Evolutionary conservation across 2,329 filamentous ascomycete genomes (phyloP).

Genomic region (Ambrosiella cleistominuta): DNA sequence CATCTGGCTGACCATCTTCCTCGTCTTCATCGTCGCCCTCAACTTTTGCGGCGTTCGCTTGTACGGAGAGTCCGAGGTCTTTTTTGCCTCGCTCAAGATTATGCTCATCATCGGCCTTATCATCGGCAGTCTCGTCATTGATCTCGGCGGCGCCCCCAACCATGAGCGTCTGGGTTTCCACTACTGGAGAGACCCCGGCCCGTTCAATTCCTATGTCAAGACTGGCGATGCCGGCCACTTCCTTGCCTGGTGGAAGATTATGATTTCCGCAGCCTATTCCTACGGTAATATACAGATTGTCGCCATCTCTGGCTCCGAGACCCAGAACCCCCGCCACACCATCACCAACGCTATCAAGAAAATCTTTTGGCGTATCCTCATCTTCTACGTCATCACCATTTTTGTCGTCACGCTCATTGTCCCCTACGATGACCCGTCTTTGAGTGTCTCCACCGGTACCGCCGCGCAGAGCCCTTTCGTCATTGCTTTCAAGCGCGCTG

Average conservation of each 20-base stretch:
- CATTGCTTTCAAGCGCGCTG: constrained; percentile 15
- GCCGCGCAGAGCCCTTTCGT: constrained; percentile 16
- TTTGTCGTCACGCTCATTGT: constrained; percentile 17
- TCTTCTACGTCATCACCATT: constrained; percentile 17
- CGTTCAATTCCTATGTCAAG: constrained; percentile 22
- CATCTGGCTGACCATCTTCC: constrained; percentile 23
- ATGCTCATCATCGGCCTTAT: constrained; percentile 26
- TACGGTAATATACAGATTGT: constrained; percentile 18
- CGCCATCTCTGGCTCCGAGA: constrained; percentile 15
- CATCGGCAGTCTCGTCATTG: constrained; percentile 22
- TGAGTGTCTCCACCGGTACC: constrained; percentile 7
- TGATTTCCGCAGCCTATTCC: constrained; percentile 24
- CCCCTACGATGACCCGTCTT: constrained; percentile 15
- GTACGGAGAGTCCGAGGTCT: constrained; percentile 32
- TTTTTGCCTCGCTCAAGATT: constrained; percentile 28
- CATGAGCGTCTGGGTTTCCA: constrained; percentile 24
- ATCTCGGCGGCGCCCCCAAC: constrained; percentile 24
- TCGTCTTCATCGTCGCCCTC: constrained; percentile 19
- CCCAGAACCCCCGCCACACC: constrained; percentile 16
- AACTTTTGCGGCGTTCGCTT: constrained; percentile 24
- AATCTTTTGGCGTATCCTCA: constrained; percentile 17
- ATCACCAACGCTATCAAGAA: constrained; percentile 16
- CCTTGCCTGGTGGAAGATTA: constrained; percentile 23
- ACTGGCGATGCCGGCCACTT: constrained; percentile 22
- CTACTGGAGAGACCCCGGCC: constrained; percentile 28